phyloP scores from a whole-genome alignment of 495 filamentous ascomycete species.

The Annulohypoxylon moriforme region DNA sequence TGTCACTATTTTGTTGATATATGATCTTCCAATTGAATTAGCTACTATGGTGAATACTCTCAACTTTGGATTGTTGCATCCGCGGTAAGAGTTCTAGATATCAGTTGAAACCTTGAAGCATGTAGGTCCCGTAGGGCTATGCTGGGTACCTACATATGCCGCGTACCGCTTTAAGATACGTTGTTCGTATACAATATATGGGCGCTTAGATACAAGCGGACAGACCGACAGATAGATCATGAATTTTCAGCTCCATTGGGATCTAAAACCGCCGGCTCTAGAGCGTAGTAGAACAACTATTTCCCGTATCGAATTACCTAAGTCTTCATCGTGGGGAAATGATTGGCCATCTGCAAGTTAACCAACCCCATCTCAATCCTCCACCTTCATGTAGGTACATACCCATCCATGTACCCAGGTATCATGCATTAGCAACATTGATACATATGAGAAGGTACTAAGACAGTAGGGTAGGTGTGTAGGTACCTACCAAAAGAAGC shows the following conservation, averaged over 20 bases:
- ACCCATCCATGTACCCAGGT: not conserved
- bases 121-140: conserved; percentile 1
- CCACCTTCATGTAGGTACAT: not conserved
- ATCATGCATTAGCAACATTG: conserved; percentile 9
- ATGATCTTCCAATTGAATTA: not conserved
- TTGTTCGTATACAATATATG: conserved; percentile 4
- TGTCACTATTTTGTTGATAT: not conserved
- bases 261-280: conserved; percentile 5
- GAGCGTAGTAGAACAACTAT: not conserved
- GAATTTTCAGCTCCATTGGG: conserved; percentile 20
- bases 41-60: not conserved
- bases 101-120: not conserved
- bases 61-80: not conserved
- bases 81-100: not conserved
- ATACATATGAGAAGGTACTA: not conserved
- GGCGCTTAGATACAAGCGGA: conserved; percentile 13
- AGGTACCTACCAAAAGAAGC: too few species aligned
- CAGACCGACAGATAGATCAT: conserved; percentile 25
- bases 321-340: conserved; percentile 18
- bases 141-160: not conserved
- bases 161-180: conserved; percentile 5
- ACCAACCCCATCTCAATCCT: not conserved
- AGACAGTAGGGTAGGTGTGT: too few species aligned
- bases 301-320: conserved; percentile 9
- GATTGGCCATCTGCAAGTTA: conserved; percentile 22